phyloP scores from a whole-genome alignment of 305 asterid species.

The Solanum chacoense region DNA sequence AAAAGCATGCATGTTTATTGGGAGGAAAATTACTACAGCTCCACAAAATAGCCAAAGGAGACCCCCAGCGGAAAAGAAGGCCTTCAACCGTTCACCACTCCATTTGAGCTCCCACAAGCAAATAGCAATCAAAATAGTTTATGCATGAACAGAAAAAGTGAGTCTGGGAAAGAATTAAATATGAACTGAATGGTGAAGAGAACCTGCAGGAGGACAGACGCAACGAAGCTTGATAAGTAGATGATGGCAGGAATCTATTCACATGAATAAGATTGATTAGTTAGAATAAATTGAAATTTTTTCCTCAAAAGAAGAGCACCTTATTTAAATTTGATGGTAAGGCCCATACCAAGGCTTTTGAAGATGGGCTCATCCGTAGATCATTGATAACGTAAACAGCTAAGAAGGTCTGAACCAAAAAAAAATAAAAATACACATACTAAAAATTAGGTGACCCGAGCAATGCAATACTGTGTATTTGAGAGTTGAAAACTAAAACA shows the following conservation, averaged over 20 bases:
- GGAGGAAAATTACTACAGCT: neutral
- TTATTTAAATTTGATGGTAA: neutral
- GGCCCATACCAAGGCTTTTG: slow-evolving; percentile 60
- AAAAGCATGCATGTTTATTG: neutral
- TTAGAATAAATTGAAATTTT: neutral
- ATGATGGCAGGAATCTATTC: slow-evolving; percentile 75
- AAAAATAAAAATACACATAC: neutral
- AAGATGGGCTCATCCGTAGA: slow-evolving; percentile 59
- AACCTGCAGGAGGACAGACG: slow-evolving; percentile 65
- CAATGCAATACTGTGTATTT: neutral
- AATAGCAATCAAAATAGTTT: neutral
- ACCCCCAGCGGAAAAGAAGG: neutral
- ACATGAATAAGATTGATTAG: neutral
- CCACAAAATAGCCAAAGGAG: slow-evolving; percentile 5
- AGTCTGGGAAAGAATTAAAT: neutral
- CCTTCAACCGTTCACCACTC: slow-evolving; percentile 3
- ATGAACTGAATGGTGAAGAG: neutral
- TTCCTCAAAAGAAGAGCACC: neutral
- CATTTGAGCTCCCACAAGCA: slow-evolving; percentile 1
- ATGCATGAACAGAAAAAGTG: neutral
- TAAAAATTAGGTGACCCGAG: neutral
- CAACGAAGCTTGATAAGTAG: slow-evolving; percentile 67
- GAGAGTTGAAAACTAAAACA: neutral
- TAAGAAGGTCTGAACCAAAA: slow-evolving; percentile 46
- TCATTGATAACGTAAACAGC: slow-evolving; percentile 76